Conservation (phyloP, 352 stramenopile genomes). For the Pythium rishiriense region DNA sequence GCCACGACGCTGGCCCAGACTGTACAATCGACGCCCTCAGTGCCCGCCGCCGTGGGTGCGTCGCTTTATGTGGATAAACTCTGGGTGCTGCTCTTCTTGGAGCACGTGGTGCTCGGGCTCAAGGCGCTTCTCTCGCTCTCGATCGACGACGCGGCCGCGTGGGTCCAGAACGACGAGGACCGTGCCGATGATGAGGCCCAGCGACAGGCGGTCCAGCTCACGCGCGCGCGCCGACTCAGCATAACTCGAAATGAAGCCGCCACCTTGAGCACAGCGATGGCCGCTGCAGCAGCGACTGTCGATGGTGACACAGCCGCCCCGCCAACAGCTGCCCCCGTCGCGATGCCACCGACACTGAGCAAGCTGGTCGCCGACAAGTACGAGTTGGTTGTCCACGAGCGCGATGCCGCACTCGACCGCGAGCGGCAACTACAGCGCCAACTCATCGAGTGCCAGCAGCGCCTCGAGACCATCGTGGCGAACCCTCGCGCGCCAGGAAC, state of each 20-base stretch:
- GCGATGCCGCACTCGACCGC: conserved; percentile 41
- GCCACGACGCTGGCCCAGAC: conserved; percentile 28
- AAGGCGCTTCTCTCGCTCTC: conserved; percentile 67
- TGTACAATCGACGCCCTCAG: too few relatives aligned
- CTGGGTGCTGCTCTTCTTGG: conserved; percentile 59
- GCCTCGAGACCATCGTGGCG: conserved; percentile 15
- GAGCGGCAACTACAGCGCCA: conserved; percentile 33
- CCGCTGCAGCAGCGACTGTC: too few relatives aligned
- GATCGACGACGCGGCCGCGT: conserved; percentile 69
- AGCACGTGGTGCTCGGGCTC: conserved; percentile 62
- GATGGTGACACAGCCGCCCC: too few relatives aligned
- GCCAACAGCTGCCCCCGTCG: not conserved
- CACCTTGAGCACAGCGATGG: too few relatives aligned
- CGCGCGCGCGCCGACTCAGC: conserved; percentile 7
- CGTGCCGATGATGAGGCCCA: conserved; percentile 44
- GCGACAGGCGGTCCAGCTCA: conserved; percentile 21
- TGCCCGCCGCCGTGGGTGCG: not conserved
- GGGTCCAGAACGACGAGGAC: conserved; percentile 74
- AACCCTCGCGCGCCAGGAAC: not conserved
- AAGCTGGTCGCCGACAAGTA: conserved; percentile 48
- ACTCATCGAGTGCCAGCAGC: conserved; percentile 30
- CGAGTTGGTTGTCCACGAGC: conserved; percentile 34
- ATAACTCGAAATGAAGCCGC: not conserved
- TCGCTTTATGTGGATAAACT: conserved; percentile 54
- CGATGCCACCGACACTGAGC: not conserved